A percentile compares a stretch with the other conserved stretches of the same genome.
Conservation (phyloP, 495 filamentous ascomycete genomes). For the Terfezia claveryi region DNA sequence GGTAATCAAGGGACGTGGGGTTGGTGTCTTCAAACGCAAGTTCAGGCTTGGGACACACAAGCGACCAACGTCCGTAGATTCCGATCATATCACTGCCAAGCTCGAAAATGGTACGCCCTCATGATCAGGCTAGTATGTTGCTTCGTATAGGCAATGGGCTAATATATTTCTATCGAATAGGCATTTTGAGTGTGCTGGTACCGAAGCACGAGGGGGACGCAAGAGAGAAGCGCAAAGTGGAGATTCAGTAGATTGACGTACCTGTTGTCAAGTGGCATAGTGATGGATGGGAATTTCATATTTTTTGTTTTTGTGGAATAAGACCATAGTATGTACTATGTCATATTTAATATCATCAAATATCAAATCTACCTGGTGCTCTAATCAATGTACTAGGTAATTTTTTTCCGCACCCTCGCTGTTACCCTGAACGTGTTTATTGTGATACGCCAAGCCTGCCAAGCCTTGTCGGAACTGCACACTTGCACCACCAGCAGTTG, state of each 20-base stretch:
- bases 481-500: no score
- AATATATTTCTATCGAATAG: constrained; percentile 17
- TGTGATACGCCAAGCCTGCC: no score
- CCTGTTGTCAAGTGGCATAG: no score
- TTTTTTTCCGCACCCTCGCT: no score
- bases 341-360: no score
- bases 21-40: constrained; percentile 52
- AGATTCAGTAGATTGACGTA: constrained; percentile 22
- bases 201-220: constrained; percentile 43
- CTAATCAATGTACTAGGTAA: no score
- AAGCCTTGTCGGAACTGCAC: no score
- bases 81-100: constrained; percentile 44
- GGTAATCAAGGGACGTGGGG: constrained; percentile 39
- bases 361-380: no score
- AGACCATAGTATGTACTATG: no score
- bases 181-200: constrained; percentile 42
- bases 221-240: constrained; percentile 37
- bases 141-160: constrained; percentile 23
- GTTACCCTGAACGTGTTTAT: no score
- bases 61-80: constrained; percentile 36
- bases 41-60: constrained; percentile 33
- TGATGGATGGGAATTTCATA: no score
- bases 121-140: constrained; percentile 12
- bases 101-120: constrained; percentile 33
- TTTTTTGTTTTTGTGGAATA: no score